A percentile compares a stretch with the other conserved stretches of the same genome.
phyloP scores from a whole-genome alignment of 768 basidiomycete genomes.

The Suillus subaureus region DNA sequence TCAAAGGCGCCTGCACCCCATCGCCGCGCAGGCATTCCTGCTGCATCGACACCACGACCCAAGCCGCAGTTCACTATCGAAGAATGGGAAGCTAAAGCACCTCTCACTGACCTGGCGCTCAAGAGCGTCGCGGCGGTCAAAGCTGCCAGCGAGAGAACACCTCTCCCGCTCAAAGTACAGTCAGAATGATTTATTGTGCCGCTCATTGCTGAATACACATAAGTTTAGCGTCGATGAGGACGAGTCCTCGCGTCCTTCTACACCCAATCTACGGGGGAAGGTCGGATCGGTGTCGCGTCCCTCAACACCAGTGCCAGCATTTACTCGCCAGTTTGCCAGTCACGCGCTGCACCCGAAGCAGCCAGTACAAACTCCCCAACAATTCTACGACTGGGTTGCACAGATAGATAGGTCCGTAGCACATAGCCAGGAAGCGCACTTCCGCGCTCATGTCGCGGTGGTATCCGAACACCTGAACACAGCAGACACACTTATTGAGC shows the following conservation, averaged over 20 bases:
- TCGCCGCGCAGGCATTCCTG: slow-evolving; percentile 30
- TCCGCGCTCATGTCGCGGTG: slow-evolving; percentile 79
- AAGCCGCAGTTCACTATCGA: slow-evolving; percentile 68
- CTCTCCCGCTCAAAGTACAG: slow-evolving; percentile 77
- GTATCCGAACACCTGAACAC: slow-evolving; percentile 76
- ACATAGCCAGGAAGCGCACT: slow-evolving; percentile 92
- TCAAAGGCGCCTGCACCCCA: slow-evolving; percentile 11
- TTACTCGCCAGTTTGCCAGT: slow-evolving; percentile 24
- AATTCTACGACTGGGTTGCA: slow-evolving; percentile 97
- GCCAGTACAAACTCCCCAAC: slow-evolving; percentile 87
- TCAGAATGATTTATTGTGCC: slow-evolving; percentile 5
- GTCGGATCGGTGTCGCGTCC: slow-evolving; percentile 47
- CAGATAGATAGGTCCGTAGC: slow-evolving; percentile 88
- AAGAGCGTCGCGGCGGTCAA: slow-evolving; percentile 68
- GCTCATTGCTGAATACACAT: slow-evolving; percentile 33
- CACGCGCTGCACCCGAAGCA: slow-evolving; percentile 74
- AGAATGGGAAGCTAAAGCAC: slow-evolving; percentile 89
- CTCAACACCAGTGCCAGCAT: slow-evolving; percentile 38
- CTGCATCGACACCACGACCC: slow-evolving; percentile 30
- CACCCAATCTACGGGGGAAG: slow-evolving; percentile 44
- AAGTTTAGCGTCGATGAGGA: slow-evolving; percentile 47
- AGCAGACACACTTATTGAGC: slow-evolving; percentile 73
- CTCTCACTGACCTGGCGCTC: slow-evolving; percentile 68
- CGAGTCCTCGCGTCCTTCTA: slow-evolving; percentile 31
- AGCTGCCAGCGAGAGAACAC: slow-evolving; percentile 56